Evolutionary conservation across 2,329 filamentous ascomycete genomes (phyloP).

Genomic region (Alternaria burnsii): DNA sequence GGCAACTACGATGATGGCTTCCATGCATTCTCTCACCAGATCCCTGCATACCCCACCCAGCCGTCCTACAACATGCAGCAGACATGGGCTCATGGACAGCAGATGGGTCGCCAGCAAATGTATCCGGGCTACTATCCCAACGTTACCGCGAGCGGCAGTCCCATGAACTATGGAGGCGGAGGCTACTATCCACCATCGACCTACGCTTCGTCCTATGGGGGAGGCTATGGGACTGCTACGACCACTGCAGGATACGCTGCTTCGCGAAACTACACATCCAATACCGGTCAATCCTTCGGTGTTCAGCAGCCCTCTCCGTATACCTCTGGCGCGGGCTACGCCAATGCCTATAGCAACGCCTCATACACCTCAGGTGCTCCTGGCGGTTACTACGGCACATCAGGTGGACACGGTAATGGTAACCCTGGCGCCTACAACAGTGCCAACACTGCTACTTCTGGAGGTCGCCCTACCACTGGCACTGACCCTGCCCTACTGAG

Average conservation of each 20-base stretch:
- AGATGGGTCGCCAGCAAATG: constrained; percentile 30
- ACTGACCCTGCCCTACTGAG: constrained; percentile 25
- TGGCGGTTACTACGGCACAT: constrained; percentile 11
- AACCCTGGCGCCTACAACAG: constrained; percentile 15
- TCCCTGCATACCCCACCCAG: constrained; percentile 36
- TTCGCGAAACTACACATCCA: constrained; percentile 24
- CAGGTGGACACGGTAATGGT: constrained; percentile 11
- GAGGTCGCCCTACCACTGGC: constrained; percentile 19
- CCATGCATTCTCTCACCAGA: constrained; percentile 45
- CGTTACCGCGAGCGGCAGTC: constrained; percentile 36
- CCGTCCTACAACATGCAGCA: constrained; percentile 35
- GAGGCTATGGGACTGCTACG: constrained; percentile 27
- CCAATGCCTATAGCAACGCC: constrained; percentile 9
- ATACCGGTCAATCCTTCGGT: constrained; percentile 26
- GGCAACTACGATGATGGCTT: constrained; percentile 37
- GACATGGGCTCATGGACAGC: constrained; percentile 36
- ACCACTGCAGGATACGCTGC: constrained; percentile 24
- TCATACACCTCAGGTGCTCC: constrained; percentile 8
- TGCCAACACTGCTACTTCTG: constrained; percentile 15
- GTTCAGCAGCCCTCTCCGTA: constrained; percentile 7
- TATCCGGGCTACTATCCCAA: constrained; percentile 34
- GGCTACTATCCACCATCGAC: constrained; percentile 41
- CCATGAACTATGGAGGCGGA: constrained; percentile 44
- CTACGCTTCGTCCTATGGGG: constrained; percentile 35
- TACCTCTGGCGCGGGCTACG: constrained; percentile 10